Base-by-base conservation (phyloP, 2,329 filamentous ascomycete genomes). In the Colletotrichum orbiculare region DNA sequence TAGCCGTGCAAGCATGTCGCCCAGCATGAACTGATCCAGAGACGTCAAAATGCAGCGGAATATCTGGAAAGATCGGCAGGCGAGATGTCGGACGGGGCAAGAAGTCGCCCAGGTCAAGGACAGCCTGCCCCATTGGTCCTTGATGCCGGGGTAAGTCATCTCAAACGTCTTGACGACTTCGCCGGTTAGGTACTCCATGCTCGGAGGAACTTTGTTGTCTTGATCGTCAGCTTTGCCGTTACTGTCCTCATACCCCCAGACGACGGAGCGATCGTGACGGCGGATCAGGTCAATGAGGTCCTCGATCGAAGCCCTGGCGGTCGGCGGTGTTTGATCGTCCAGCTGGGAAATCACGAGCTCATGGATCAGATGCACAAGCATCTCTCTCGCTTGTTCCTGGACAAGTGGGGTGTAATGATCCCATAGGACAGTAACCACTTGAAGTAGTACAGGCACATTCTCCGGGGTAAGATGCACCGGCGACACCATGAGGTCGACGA, bases 361-460 rank as follows among this genome's bases (percentile, higher is more conserved):
- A 72, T 99, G 96, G 50, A 99, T 96, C 15, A 99, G 85, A 80
- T 99, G 96, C 2, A 99, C 94, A 13, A 99, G 86, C 94, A 99
- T 97, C 77, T 99, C 96, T 53, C 94, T 89, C 37, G 96, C 94
- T 76, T 99, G 95, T 70, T 98, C 96, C 76, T 98, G 95, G 2
- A 99, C 96, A 10, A 97, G 87, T 3, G 93, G 89, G 1, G 93
- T 97, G 73, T 99, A 97, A 73, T 98, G 95, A 75, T 99, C 96
- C 96, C 96, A 99, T 2, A 98, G 85, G 4, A 98, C 93, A 11
- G 95, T 90, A 6, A 97, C 90, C 8, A 97, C 92, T 76, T 99
- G 96, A 12, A 99, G 82, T 17, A 99, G 82, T 34, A 97, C 86
- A 1, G 95, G 93, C 3, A 98, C 87, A 70, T 91, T 92, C 50